These are phyloP conservation scores for Leccinum longicurvipes DNA, from an alignment of 768 basidiomycete species.

Conservation along the genomic window DNA sequence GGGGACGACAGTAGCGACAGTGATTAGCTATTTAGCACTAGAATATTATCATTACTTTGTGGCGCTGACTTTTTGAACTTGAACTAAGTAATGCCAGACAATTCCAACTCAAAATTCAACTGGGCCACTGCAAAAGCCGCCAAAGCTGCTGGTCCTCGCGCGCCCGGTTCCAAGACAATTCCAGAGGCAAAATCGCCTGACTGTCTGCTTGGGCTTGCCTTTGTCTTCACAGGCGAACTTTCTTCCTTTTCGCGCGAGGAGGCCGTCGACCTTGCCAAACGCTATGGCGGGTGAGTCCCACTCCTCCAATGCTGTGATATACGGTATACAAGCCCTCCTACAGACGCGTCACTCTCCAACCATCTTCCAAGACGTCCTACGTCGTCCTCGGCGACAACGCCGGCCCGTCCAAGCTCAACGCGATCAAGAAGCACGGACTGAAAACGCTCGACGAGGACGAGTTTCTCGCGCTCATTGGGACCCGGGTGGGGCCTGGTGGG, in stretches of 20 bases:
- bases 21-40: slow-evolving; percentile 12
- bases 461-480: slow-evolving; percentile 79
- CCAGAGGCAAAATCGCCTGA: slow-evolving; percentile 75
- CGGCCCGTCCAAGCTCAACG: slow-evolving; percentile 82
- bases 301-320: background rate
- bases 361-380: slow-evolving; percentile 86
- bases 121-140: slow-evolving; percentile 58
- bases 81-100: too few relatives aligned
- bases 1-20: slow-evolving; percentile 31
- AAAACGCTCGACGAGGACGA: slow-evolving; percentile 81
- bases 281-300: slow-evolving; percentile 77
- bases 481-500: slow-evolving; percentile 49
- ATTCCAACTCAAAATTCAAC: slow-evolving; percentile 35
- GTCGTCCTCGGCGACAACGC: slow-evolving; percentile 88
- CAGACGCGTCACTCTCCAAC: slow-evolving; percentile 83
- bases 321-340: background rate
- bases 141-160: slow-evolving; percentile 55
- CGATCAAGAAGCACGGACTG: slow-evolving; percentile 78
- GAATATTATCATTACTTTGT: too few relatives aligned
- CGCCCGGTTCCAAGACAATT: slow-evolving; percentile 54
- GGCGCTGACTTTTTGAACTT: background rate
- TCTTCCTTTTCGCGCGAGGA: slow-evolving; percentile 86
- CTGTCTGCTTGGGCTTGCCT: slow-evolving; percentile 79
- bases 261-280: slow-evolving; percentile 83
- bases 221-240: slow-evolving; percentile 96